Percentiles rank a stretch among this genome's conserved stretches.
These are phyloP conservation scores for Magnolia officinalis DNA, from an alignment of 164 flowering plant genomes.

Conservation along the genomic window DNA sequence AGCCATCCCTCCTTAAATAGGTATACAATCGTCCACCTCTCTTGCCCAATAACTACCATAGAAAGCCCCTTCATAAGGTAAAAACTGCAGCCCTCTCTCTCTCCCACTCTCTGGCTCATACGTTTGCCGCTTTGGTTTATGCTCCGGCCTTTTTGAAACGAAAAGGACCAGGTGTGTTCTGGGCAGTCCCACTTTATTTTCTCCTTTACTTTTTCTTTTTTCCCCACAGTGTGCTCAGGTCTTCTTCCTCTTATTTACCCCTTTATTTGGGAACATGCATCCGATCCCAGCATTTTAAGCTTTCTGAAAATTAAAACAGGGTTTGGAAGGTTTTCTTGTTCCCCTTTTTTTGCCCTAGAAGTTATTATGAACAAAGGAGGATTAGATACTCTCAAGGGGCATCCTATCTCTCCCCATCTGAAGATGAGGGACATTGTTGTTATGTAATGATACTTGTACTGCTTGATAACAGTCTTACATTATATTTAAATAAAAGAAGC, in stretches of 20 bases:
- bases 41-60: constrained; percentile 32
- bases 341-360: constrained; percentile 18
- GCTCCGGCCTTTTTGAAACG: constrained; percentile 20
- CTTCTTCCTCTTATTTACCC: background rate
- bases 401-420: constrained; percentile 13
- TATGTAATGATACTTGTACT: constrained; percentile 19
- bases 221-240: background rate
- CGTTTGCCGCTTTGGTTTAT: constrained; percentile 26
- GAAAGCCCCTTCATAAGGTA: constrained; percentile 11
- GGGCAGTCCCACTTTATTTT: constrained; percentile 11
- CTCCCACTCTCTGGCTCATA: constrained; percentile 13
- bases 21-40: constrained; percentile 25
- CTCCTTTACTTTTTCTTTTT: constrained; percentile 9
- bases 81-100: constrained; percentile 3
- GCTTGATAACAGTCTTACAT: background rate
- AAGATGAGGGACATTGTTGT: background rate
- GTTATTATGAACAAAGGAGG: background rate
- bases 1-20: constrained; percentile 27
- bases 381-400: constrained; percentile 11
- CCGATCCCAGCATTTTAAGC: background rate
- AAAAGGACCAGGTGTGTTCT: constrained; percentile 11
- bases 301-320: constrained; percentile 11
- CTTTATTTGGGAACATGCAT: background rate
- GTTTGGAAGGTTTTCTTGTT: constrained; percentile 29
- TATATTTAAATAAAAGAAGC: background rate